phyloP scores from a whole-genome alignment of 1,139 yeast species.

The Candida sp. region DNA sequence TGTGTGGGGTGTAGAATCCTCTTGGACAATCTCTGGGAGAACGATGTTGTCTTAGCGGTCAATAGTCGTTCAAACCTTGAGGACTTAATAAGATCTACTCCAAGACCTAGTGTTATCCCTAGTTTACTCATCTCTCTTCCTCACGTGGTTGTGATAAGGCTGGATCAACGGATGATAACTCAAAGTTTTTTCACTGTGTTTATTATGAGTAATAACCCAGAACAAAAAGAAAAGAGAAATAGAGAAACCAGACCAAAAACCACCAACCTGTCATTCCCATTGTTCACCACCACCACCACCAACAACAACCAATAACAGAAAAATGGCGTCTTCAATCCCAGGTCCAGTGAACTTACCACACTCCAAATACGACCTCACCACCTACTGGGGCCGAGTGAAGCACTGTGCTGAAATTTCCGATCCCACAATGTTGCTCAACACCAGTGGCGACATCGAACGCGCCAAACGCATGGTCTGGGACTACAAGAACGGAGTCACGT shows the following conservation, averaged over 20 bases:
- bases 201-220: background rate
- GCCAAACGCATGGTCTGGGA: slow-evolving; percentile 73
- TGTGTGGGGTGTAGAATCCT: slow-evolving; percentile 54
- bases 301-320: background rate
- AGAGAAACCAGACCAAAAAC: background rate
- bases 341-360: slow-evolving; percentile 82
- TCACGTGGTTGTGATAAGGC: background rate
- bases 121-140: slow-evolving; percentile 9
- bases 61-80: slow-evolving; percentile 54
- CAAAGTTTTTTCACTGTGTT: background rate
- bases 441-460: slow-evolving; percentile 60
- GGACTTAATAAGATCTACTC: slow-evolving; percentile 62
- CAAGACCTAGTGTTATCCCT: slow-evolving; percentile 49
- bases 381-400: slow-evolving; percentile 93
- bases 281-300: no score
- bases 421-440: slow-evolving; percentile 86
- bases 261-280: background rate
- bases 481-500: slow-evolving; percentile 69
- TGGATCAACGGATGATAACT: background rate
- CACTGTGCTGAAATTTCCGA: slow-evolving; percentile 95
- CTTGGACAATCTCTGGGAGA: slow-evolving; percentile 43
- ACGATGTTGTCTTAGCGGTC: slow-evolving; percentile 22
- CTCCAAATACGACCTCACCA: slow-evolving; percentile 74
- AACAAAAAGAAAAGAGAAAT: background rate
- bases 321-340: slow-evolving; percentile 87